phyloP scores from a whole-genome alignment of 106 monocot genomes.

The Alisma plantagoaquatica region DNA sequence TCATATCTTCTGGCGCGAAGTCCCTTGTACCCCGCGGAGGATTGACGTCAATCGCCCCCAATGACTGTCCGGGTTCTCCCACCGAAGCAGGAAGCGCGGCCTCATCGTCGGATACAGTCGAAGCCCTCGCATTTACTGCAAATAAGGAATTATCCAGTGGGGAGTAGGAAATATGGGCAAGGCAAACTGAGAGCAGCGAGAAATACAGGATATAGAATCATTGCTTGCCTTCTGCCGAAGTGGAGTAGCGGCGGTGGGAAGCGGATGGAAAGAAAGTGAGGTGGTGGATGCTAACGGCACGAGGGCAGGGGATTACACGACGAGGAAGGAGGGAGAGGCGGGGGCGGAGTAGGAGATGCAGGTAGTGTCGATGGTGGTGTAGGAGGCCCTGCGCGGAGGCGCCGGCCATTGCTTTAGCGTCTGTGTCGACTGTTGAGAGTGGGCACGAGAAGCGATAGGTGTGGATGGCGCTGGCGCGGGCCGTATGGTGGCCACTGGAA shows the following conservation, averaged over 20 bases:
- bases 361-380: conserved; percentile 11
- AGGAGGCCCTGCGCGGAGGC: background rate
- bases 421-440: no score
- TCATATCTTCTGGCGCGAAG: conserved; percentile 87
- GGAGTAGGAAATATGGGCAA: background rate
- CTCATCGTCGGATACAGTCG: conserved; percentile 20
- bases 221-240: conserved; percentile 26
- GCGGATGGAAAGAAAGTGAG: conserved; percentile 11
- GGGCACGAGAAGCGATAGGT: no score
- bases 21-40: conserved; percentile 96
- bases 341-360: conserved; percentile 43
- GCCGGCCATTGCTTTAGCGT: background rate
- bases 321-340: conserved; percentile 15
- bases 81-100: conserved; percentile 4
- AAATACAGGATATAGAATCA: no score
- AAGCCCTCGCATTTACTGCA: background rate
- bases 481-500: background rate
- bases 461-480: background rate
- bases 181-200: background rate
- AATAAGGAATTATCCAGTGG: background rate
- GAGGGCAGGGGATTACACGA: background rate
- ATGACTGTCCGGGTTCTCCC: background rate
- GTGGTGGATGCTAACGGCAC: background rate
- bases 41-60: conserved; percentile 55
- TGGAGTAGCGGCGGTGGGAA: conserved; percentile 15